These are phyloP conservation scores for Ceratonia siliqua DNA, from an alignment of 306 rosid genomes.

Conservation along the genomic window DNA sequence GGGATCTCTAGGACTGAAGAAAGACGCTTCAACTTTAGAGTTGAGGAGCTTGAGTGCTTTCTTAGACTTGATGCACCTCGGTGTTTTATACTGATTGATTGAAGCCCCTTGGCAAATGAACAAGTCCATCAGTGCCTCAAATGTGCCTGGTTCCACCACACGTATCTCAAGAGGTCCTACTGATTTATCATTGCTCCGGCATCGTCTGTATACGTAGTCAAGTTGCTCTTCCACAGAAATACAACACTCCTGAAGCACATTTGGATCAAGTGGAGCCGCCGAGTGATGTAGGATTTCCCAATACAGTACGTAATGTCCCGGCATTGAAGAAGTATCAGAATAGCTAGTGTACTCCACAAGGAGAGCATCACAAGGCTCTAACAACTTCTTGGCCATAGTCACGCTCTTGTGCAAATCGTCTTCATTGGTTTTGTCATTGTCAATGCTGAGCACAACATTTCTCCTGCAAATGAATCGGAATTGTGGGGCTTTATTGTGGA, in stretches of 20 bases:
- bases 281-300: slow-evolving; percentile 65
- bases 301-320: slow-evolving; percentile 83
- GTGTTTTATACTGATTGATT: slow-evolving; percentile 90
- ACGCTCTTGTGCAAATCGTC: slow-evolving; percentile 75
- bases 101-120: slow-evolving; percentile 76
- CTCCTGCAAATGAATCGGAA: slow-evolving; percentile 81
- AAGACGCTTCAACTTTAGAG: slow-evolving; percentile 57
- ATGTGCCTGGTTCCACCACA: slow-evolving; percentile 79
- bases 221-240: slow-evolving; percentile 75
- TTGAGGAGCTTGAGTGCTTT: slow-evolving; percentile 67
- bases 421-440: slow-evolving; percentile 83
- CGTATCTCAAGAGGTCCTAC: slow-evolving; percentile 85
- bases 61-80: slow-evolving; percentile 76
- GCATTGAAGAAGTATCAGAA: slow-evolving; percentile 63
- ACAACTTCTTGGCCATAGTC: slow-evolving; percentile 57
- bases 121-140: slow-evolving; percentile 80
- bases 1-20: slow-evolving; percentile 81
- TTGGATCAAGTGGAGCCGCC: slow-evolving; percentile 28
- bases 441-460: slow-evolving; percentile 85
- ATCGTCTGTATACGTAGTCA: slow-evolving; percentile 71
- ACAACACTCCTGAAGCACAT: slow-evolving; percentile 76
- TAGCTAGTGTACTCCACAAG: slow-evolving; percentile 84
- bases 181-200: slow-evolving; percentile 64
- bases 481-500: slow-evolving; percentile 80
- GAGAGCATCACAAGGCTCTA: slow-evolving; percentile 64